Conservation (phyloP, 306 rosid species). For the Nissolia schottii region DNA sequence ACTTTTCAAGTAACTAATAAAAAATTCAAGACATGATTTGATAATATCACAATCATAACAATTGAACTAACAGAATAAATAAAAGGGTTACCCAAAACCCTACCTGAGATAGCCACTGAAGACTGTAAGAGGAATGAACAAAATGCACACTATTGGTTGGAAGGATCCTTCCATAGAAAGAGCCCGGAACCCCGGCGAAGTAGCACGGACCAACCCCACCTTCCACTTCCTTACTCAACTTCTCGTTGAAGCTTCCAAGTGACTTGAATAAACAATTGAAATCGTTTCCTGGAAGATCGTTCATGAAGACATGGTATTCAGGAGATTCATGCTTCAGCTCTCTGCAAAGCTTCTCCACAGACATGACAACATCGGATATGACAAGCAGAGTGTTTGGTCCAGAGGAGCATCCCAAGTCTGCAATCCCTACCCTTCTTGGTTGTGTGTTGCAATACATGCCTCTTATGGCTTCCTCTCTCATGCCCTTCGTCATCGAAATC, state of each 20-base stretch:
- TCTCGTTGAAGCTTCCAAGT: conserved; percentile 21
- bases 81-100: too few species aligned
- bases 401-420: conserved; percentile 54
- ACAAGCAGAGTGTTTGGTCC: conserved; percentile 50
- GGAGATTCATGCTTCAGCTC: conserved; percentile 13
- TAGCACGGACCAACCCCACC: conserved; percentile 30
- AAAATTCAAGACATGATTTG: too few species aligned
- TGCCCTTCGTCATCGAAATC: conserved; percentile 31
- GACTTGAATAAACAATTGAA: conserved; percentile 44
- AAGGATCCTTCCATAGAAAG: conserved; percentile 46
- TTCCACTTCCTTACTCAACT: conserved; percentile 13
- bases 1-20: too few species aligned
- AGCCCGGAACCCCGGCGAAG: conserved; percentile 43
- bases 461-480: conserved; percentile 37
- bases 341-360: conserved; percentile 26
- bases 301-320: conserved; percentile 36
- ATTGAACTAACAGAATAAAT: too few species aligned
- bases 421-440: conserved; percentile 29
- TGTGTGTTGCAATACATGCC: neutral
- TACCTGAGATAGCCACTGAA: conserved; percentile 45
- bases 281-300: conserved; percentile 46
- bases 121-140: conserved; percentile 41
- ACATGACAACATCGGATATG: conserved; percentile 29
- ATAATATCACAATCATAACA: too few species aligned
- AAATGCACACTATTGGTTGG: conserved; percentile 34